Evolutionary conservation across 192 early-diverging fungal genomes (phyloP).

Genomic region (Coemansia sp.): DNA sequence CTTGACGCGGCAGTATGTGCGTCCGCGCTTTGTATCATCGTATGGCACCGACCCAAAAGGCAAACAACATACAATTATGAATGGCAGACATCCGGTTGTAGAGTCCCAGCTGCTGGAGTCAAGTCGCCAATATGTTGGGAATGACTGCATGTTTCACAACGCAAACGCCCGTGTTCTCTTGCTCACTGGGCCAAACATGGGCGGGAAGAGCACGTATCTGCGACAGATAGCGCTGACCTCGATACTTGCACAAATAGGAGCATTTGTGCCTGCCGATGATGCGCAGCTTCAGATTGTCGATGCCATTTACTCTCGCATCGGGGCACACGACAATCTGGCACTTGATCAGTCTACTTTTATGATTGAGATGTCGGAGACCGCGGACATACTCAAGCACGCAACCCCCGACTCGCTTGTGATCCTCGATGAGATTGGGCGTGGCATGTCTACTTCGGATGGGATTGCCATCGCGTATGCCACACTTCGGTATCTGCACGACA

Average conservation of each 20-base stretch:
- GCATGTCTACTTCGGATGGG: conserved; percentile 62
- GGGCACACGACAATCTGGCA: conserved; percentile 69
- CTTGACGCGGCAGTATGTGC: conserved; percentile 54
- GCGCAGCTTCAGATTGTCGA: conserved; percentile 72
- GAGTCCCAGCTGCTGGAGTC: conserved; percentile 55
- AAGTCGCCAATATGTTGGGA: conserved; percentile 58
- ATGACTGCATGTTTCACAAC: conserved; percentile 56
- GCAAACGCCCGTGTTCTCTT: conserved; percentile 43
- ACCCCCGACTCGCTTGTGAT: conserved; percentile 73
- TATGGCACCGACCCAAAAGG: background rate
- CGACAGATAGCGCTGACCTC: conserved; percentile 75
- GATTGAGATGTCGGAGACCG: conserved; percentile 86
- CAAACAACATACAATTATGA: conserved; percentile 18
- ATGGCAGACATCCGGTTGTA: conserved; percentile 65
- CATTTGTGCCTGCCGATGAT: conserved; percentile 81
- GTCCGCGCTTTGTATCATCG: conserved; percentile 47
- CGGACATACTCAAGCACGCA: conserved; percentile 75
- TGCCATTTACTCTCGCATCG: conserved; percentile 75
- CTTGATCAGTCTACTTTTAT: conserved; percentile 80
- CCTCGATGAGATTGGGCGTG: conserved; percentile 90
- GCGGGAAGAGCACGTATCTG: conserved; percentile 85
- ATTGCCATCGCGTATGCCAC: conserved; percentile 73
- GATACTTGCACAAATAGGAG: conserved; percentile 84
- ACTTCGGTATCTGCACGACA: conserved; percentile 59
- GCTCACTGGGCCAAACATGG: conserved; percentile 92